Conservation (phyloP, 2,329 filamentous ascomycete genomes). For the Epicoccum nigrum region DNA sequence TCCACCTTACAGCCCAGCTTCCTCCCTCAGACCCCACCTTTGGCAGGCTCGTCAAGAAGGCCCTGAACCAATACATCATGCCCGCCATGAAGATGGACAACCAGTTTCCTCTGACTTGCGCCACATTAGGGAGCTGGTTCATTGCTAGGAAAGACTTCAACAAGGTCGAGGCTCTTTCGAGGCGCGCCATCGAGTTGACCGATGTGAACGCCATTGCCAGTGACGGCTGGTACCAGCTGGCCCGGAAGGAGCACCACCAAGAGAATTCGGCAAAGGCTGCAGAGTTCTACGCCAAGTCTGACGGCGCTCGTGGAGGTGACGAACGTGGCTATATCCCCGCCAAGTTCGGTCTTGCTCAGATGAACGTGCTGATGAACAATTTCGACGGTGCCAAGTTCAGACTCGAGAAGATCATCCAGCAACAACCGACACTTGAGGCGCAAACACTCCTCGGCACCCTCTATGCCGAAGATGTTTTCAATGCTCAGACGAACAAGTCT, state of each 20-base stretch:
- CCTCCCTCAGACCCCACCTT: constrained; percentile 86
- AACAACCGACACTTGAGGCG: constrained; percentile 81
- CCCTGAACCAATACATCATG: constrained; percentile 93
- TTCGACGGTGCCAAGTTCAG: constrained; percentile 90
- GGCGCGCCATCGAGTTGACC: constrained; percentile 92
- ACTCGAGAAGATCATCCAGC: constrained; percentile 91
- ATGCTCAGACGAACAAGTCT: constrained; percentile 70
- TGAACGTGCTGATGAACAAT: constrained; percentile 83
- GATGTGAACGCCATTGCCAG: constrained; percentile 96
- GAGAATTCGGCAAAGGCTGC: constrained; percentile 76
- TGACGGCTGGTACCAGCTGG: constrained; percentile 96
- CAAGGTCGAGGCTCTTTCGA: constrained; percentile 84
- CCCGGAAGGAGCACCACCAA: constrained; percentile 85
- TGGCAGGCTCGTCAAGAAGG: constrained; percentile 82
- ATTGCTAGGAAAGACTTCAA: constrained; percentile 78
- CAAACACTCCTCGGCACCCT: constrained; percentile 91
- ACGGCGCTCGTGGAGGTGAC: constrained; percentile 88
- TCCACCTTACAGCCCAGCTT: constrained; percentile 83
- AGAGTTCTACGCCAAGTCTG: constrained; percentile 87
- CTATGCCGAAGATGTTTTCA: constrained; percentile 93
- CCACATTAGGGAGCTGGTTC: constrained; percentile 90
- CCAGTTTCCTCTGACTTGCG: constrained; percentile 85
- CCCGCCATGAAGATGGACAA: constrained; percentile 94
- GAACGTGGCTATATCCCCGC: constrained; percentile 91
- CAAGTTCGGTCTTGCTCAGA: constrained; percentile 91